A percentile compares a stretch with the other conserved stretches of the same genome.
phyloP scores from a whole-genome alignment of 306 rosid genomes.

The Elaeagnus macrophylla region DNA sequence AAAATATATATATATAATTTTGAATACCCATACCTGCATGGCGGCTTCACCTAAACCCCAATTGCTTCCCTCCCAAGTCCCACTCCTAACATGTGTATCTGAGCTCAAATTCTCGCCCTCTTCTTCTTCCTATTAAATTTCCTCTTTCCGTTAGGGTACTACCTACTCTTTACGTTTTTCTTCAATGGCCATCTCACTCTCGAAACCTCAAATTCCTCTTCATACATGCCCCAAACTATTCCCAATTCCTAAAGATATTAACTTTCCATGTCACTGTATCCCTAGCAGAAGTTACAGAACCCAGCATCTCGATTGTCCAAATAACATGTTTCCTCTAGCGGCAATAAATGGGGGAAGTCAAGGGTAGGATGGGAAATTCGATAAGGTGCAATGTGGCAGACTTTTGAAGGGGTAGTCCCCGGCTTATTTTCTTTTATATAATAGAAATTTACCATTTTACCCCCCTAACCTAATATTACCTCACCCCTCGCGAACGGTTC shows the following conservation, averaged over 20 bases:
- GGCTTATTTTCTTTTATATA: too few relatives aligned
- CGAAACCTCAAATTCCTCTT: conserved; percentile 16
- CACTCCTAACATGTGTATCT: too few relatives aligned
- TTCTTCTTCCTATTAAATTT: neutral
- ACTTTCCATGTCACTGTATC: neutral
- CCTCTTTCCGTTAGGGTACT: neutral
- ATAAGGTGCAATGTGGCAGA: conserved; percentile 20
- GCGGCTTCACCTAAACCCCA: neutral
- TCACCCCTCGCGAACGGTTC: too few relatives aligned
- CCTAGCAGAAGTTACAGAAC: neutral
- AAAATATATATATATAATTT: too few relatives aligned
- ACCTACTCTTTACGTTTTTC: neutral
- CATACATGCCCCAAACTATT: conserved; percentile 14
- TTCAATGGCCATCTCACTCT: conserved; percentile 37
- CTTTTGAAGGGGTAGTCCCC: too few relatives aligned
- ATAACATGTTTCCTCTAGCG: conserved; percentile 1
- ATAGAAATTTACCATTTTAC: too few relatives aligned
- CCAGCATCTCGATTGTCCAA: conserved; percentile 9
- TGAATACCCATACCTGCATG: too few relatives aligned
- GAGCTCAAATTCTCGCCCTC: neutral
- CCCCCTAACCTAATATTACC: too few relatives aligned
- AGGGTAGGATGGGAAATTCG: conserved; percentile 12
- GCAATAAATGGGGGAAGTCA: neutral
- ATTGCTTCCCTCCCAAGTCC: neutral
- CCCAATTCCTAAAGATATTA: neutral